Percentiles rank a stretch among this genome's conserved stretches.
Conservation (phyloP, 768 basidiomycete genomes). For the Gloeostereum incarnatum region DNA sequence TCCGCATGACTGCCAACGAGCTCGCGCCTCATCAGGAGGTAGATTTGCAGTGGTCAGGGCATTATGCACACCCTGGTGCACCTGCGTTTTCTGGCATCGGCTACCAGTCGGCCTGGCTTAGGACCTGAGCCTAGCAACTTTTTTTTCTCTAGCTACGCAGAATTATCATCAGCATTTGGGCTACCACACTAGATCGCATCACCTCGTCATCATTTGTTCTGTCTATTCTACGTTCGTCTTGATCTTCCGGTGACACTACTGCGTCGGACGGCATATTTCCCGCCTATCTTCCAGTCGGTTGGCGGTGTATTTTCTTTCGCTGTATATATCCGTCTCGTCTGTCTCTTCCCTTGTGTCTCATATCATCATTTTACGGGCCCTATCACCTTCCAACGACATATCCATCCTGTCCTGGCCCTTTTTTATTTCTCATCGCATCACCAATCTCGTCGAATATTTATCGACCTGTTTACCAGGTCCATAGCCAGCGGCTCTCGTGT, state of each 20-base stretch:
- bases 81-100: constrained; percentile 32
- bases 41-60: constrained; percentile 33
- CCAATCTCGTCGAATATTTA: constrained; percentile 23
- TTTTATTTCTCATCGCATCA: constrained; percentile 15
- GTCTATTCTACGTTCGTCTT: constrained; percentile 12
- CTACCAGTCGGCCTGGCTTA: constrained; percentile 42
- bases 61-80: constrained; percentile 30
- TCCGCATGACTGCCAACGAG: constrained; percentile 33
- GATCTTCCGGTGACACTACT: constrained; percentile 8
- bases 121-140: constrained; percentile 23
- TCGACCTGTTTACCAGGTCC: constrained; percentile 13
- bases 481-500: constrained; percentile 14
- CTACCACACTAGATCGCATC: constrained; percentile 11
- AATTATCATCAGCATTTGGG: constrained; percentile 7
- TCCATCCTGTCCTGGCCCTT: constrained; percentile 45
- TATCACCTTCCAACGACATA: constrained; percentile 42
- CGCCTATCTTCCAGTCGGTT: constrained; percentile 13
- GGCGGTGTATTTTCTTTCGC: constrained; percentile 20
- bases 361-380: constrained; percentile 11
- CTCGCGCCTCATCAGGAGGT: constrained; percentile 24
- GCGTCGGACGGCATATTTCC: constrained; percentile 17
- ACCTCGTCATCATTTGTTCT: constrained; percentile 12
- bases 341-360: constrained; percentile 12
- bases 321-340: constrained; percentile 23
- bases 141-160: constrained; percentile 7